These are phyloP conservation scores for Trametopsis cervina DNA, from an alignment of 768 basidiomycete species.

Conservation along the genomic window DNA sequence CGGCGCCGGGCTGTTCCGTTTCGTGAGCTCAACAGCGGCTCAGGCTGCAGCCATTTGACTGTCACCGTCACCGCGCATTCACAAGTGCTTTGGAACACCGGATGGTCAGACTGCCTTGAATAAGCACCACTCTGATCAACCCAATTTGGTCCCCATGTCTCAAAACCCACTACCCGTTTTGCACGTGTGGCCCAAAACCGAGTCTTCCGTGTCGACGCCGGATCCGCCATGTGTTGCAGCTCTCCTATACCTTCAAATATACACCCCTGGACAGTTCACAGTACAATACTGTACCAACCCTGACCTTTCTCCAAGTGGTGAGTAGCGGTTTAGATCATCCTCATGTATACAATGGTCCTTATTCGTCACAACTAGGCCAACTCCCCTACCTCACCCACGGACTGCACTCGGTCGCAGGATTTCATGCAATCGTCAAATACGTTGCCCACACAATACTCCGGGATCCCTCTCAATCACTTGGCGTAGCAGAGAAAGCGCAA, in stretches of 20 bases:
- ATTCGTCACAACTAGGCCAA: slow-evolving; percentile 39
- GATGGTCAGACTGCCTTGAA: too few species aligned
- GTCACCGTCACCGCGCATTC: too few species aligned
- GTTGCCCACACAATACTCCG: slow-evolving; percentile 49
- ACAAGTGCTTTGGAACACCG: too few species aligned
- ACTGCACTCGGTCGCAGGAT: slow-evolving; percentile 39
- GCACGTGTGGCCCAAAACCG: slow-evolving; percentile 66
- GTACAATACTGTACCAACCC: slow-evolving; percentile 59
- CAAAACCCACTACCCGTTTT: slow-evolving; percentile 23
- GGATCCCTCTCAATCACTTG: slow-evolving; percentile 28
- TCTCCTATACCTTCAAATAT: slow-evolving; percentile 59
- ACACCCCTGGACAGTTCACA: slow-evolving; percentile 60
- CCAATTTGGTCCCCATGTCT: neutral
- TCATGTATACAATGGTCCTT: neutral
- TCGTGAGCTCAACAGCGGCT: too few species aligned
- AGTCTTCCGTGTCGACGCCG: slow-evolving; percentile 51
- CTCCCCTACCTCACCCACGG: slow-evolving; percentile 66
- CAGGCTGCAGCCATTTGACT: too few species aligned
- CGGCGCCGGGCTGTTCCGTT: too few species aligned
- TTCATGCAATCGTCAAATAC: slow-evolving; percentile 61
- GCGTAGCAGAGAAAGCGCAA: slow-evolving; percentile 41
- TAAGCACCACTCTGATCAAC: too few species aligned
- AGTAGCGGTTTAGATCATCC: slow-evolving; percentile 22
- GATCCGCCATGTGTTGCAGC: slow-evolving; percentile 63
- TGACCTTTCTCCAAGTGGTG: slow-evolving; percentile 69